Percentiles rank a stretch among this genome's conserved stretches.
These are phyloP conservation scores for Neurospora sp. DNA, from an alignment of 495 filamentous ascomycete species.

Conservation along the genomic window DNA sequence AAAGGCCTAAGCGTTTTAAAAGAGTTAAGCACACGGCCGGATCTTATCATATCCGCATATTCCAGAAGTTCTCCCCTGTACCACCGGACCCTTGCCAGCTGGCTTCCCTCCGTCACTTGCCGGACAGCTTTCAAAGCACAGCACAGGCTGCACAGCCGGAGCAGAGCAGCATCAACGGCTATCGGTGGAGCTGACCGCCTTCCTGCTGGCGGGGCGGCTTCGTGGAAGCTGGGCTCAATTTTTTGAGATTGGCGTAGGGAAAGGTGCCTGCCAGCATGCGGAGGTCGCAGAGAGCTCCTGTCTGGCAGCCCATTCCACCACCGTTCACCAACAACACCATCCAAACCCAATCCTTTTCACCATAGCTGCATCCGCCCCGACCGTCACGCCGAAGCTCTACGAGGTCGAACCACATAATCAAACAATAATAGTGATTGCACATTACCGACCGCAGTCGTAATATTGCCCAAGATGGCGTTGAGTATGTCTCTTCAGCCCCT, in stretches of 20 bases:
- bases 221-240: slow-evolving; percentile 14
- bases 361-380: slow-evolving; percentile 1
- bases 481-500: slow-evolving; percentile 25
- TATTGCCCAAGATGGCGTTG: slow-evolving; percentile 35
- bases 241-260: slow-evolving; percentile 21
- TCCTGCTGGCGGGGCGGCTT: slow-evolving; percentile 4
- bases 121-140: not conserved
- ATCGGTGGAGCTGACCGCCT: not conserved
- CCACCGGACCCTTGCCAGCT: not conserved
- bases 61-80: not conserved
- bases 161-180: not conserved
- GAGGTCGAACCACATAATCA: not conserved
- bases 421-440: slow-evolving; percentile 1
- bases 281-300: slow-evolving; percentile 4
- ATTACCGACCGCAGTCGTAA: not conserved
- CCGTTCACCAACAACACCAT: slow-evolving; percentile 1
- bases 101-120: not conserved
- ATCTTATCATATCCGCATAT: not conserved
- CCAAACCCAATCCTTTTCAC: not conserved
- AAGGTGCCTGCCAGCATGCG: slow-evolving; percentile 14
- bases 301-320: not conserved
- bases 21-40: not conserved
- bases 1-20: not conserved
- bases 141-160: not conserved
- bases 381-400: slow-evolving; percentile 1